Conservation (phyloP, 805 yeast species). For the Cyberlindnera samutprakarnensis region DNA sequence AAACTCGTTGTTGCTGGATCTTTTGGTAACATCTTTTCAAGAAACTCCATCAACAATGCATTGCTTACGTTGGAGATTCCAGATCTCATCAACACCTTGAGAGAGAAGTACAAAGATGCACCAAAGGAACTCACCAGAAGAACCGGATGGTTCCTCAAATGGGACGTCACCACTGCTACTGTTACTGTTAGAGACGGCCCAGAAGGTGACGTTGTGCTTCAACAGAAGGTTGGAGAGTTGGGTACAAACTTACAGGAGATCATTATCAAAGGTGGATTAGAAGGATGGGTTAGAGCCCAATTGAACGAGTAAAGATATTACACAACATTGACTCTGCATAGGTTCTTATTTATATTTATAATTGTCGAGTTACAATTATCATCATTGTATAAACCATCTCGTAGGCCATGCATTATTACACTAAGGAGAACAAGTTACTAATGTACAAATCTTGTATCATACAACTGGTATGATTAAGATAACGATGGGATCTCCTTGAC, state of each 20-base stretch:
- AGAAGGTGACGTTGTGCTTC: conserved; percentile 49
- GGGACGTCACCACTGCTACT: conserved; percentile 85
- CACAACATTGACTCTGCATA: neutral
- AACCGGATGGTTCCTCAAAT: conserved; percentile 86
- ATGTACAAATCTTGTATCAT: no score
- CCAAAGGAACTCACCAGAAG: conserved; percentile 78
- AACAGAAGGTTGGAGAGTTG: conserved; percentile 89
- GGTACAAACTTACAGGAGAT: conserved; percentile 95
- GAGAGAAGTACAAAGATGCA: conserved; percentile 52
- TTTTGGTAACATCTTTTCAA: conserved; percentile 91
- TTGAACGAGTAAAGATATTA: conserved; percentile 21
- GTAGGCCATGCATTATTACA: no score
- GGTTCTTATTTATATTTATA: neutral
- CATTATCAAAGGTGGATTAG: conserved; percentile 94
- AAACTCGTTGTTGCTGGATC: conserved; percentile 93
- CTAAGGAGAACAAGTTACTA: no score
- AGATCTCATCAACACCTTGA: conserved; percentile 64
- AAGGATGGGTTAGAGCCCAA: conserved; percentile 93
- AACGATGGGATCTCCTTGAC: conserved; percentile 71
- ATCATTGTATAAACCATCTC: no score
- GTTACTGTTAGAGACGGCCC: conserved; percentile 70
- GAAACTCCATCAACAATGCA: conserved; percentile 96
- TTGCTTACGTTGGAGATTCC: conserved; percentile 91
- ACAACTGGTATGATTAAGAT: no score
- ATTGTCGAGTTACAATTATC: neutral